Conservation (phyloP, 108 stramenopile genomes). For the Poteriospumella lacustris region DNA sequence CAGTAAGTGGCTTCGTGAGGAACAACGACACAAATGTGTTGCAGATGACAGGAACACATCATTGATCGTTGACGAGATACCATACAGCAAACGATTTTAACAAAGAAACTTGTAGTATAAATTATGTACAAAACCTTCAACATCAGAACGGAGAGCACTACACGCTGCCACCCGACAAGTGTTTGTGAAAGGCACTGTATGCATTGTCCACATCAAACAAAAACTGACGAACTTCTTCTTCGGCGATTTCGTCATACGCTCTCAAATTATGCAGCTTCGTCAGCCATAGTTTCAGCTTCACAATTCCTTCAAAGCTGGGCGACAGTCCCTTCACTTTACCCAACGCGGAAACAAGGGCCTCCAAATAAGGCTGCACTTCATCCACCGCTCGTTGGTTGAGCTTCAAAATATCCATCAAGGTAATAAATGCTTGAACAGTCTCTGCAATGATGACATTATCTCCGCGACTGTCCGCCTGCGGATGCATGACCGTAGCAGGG, state of each 20-base stretch:
- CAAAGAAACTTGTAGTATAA: no score
- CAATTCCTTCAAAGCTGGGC: conserved; percentile 76
- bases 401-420: conserved; percentile 93
- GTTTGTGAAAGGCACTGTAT: conserved; percentile 71
- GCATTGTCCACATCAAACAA: conserved; percentile 77
- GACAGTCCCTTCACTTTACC: conserved; percentile 73
- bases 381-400: conserved; percentile 86
- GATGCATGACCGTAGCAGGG: conserved; percentile 74
- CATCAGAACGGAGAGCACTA: no score
- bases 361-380: conserved; percentile 86
- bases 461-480: conserved; percentile 49
- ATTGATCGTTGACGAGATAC: no score
- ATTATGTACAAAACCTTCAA: no score
- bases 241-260: conserved; percentile 82
- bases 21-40: no score
- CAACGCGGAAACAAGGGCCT: conserved; percentile 78
- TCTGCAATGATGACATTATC: conserved; percentile 76
- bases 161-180: no score
- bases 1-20: no score
- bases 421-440: conserved; percentile 85
- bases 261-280: conserved; percentile 82
- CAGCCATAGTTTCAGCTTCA: conserved; percentile 79
- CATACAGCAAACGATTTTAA: no score
- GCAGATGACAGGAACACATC: no score
- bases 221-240: conserved; percentile 84